Evolutionary conservation across 1,284 basidiomycete species (phyloP).

Genomic region (Coniferiporia sulphurascens): DNA sequence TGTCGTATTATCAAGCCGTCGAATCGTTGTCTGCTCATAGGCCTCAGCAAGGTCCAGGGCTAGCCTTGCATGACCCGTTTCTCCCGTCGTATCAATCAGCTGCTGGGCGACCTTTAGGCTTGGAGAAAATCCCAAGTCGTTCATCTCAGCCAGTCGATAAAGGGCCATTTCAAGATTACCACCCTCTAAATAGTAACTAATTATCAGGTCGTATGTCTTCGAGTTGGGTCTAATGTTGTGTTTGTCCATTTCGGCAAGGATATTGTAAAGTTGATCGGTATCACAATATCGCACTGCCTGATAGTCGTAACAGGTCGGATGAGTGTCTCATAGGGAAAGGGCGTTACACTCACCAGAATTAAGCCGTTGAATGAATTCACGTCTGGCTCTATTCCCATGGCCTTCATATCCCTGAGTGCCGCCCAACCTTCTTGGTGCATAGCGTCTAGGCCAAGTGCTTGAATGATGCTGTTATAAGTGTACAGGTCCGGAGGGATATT

Average conservation of each 20-base stretch:
- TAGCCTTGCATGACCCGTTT: constrained; percentile 50
- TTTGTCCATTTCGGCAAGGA: constrained; percentile 44
- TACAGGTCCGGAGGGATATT: constrained; percentile 44
- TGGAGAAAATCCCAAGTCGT: constrained; percentile 40
- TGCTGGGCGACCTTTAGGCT: constrained; percentile 42
- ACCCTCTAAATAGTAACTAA: constrained; percentile 40
- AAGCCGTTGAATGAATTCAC: constrained; percentile 59
- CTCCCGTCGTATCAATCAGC: constrained; percentile 46
- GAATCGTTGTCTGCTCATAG: constrained; percentile 51
- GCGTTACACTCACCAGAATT: constrained; percentile 44
- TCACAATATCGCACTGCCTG: constrained; percentile 22
- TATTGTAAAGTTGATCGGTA: constrained; percentile 27
- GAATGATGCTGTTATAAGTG: constrained; percentile 54
- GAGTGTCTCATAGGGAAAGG: neutral
- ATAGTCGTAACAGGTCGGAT: neutral
- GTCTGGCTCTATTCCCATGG: constrained; percentile 52
- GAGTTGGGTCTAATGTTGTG: constrained; percentile 44
- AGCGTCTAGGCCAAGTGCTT: constrained; percentile 36
- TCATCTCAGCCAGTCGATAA: constrained; percentile 50
- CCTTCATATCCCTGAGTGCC: constrained; percentile 67
- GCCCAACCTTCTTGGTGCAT: constrained; percentile 56
- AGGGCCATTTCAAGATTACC: constrained; percentile 62
- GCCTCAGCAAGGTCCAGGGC: constrained; percentile 60
- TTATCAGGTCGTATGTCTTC: constrained; percentile 48
- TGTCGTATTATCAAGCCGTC: constrained; percentile 44